Evolutionary conservation across 1,284 basidiomycete species (phyloP).

Genomic region (Ceratobasidium sp.): DNA sequence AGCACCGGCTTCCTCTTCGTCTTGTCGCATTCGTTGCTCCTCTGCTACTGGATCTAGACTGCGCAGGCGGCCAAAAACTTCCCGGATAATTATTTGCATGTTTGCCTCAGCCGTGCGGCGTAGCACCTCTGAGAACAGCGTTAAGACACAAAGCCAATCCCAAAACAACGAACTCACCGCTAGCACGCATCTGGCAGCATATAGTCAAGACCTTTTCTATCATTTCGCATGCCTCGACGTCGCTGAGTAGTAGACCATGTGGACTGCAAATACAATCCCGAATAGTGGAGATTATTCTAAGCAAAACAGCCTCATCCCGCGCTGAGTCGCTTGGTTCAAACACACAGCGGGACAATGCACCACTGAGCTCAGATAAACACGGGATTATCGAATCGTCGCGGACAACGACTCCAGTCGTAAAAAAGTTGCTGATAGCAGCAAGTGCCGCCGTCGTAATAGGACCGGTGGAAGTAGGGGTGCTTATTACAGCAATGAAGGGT

Average conservation of each 20-base stretch:
- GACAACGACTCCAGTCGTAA: conserved; percentile 78
- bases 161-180: conserved; percentile 67
- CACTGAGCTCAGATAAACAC: conserved; percentile 86
- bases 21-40: conserved; percentile 66
- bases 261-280: conserved; percentile 80
- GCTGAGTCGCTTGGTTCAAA: conserved; percentile 97
- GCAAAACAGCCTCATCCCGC: conserved; percentile 94
- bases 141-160: conserved; percentile 4
- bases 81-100: conserved; percentile 88
- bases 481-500: conserved; percentile 93
- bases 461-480: conserved; percentile 92
- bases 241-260: conserved; percentile 77
- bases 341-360: conserved; percentile 93
- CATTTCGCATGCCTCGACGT: conserved; percentile 98
- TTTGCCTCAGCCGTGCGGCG: conserved; percentile 94
- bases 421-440: conserved; percentile 87
- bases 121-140: conserved; percentile 73
- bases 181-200: conserved; percentile 94
- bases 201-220: conserved; percentile 97
- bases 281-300: conserved; percentile 92
- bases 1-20: conserved; percentile 38
- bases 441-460: conserved; percentile 93
- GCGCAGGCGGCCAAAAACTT: conserved; percentile 81
- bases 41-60: conserved; percentile 71
- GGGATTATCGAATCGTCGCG: conserved; percentile 64